phyloP scores from a whole-genome alignment of 495 filamentous ascomycete species.

The Saxispiralis lemnorum region DNA sequence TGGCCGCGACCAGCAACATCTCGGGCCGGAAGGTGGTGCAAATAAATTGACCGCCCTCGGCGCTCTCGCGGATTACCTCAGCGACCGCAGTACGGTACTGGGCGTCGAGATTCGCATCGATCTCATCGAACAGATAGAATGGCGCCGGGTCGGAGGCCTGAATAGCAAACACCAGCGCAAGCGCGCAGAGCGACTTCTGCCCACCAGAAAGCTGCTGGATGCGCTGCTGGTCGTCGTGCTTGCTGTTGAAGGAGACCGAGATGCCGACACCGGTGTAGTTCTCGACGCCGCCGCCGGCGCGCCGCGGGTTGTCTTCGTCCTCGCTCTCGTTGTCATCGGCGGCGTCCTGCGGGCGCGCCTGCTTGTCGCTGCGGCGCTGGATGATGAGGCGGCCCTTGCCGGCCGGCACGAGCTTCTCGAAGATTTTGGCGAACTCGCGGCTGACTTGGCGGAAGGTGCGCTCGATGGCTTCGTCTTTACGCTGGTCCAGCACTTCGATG shows the following conservation, averaged over 20 bases:
- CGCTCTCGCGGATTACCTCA: constrained; percentile 41
- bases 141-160: constrained; percentile 93
- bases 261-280: constrained; percentile 98
- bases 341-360: constrained; percentile 27
- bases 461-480: constrained; percentile 92
- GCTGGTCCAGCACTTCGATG: constrained; percentile 77
- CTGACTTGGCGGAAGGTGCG: constrained; percentile 96
- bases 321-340: constrained; percentile 47
- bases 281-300: constrained; percentile 46
- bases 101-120: constrained; percentile 94
- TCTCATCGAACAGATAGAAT: constrained; percentile 98
- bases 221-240: constrained; percentile 91
- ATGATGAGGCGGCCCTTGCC: constrained; percentile 85
- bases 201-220: constrained; percentile 94
- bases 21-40: constrained; percentile 96
- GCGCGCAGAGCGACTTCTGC: constrained; percentile 91
- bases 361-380: constrained; percentile 68
- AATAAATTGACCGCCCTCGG: constrained; percentile 34
- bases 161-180: constrained; percentile 96
- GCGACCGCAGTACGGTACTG: constrained; percentile 94
- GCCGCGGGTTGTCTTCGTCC: constrained; percentile 3
- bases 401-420: constrained; percentile 86
- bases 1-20: constrained; percentile 86
- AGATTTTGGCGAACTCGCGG: constrained; percentile 76
- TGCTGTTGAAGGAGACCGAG: constrained; percentile 94